phyloP scores from a whole-genome alignment of 129 eudicot genomes.

The Rutidosis leptorrhynchoides region DNA sequence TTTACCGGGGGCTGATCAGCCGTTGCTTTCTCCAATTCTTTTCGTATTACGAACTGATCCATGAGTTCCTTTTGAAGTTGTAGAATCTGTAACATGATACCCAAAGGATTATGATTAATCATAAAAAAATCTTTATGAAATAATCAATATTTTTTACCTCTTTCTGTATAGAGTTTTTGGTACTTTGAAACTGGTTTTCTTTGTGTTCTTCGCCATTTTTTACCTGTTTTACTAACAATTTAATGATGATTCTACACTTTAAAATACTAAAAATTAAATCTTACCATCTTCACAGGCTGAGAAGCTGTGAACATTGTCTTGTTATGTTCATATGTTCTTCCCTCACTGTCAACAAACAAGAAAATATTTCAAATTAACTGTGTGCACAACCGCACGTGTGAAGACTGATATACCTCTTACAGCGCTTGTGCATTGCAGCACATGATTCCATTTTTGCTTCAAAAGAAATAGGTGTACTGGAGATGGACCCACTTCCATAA shows the following conservation, averaged over 20 bases:
- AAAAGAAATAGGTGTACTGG: constrained; percentile 23
- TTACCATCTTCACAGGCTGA: constrained; percentile 28
- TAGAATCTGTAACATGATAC: constrained; percentile 36
- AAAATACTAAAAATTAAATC: constrained; percentile 14
- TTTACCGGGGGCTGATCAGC: constrained; percentile 26
- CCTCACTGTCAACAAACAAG: constrained; percentile 39
- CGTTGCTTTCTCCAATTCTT: constrained; percentile 52
- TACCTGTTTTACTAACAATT: constrained; percentile 35
- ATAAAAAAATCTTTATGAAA: background rate
- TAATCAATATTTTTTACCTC: constrained; percentile 35
- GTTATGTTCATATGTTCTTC: constrained; percentile 33
- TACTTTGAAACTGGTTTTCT: constrained; percentile 36
- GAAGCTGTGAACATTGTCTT: constrained; percentile 25
- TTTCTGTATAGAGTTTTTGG: constrained; percentile 38
- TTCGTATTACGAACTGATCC: constrained; percentile 42
- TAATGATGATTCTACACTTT: constrained; percentile 11
- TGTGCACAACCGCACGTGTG: constrained; percentile 21
- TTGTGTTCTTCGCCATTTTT: constrained; percentile 30
- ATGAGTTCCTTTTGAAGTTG: constrained; percentile 60
- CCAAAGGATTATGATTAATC: background rate
- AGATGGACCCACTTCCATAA: constrained; percentile 32
- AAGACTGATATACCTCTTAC: constrained; percentile 31
- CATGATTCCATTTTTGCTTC: constrained; percentile 34
- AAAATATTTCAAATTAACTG: constrained; percentile 1
- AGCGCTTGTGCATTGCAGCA: constrained; percentile 34